Evolutionary conservation across 1,284 basidiomycete genomes (phyloP), one percentile per base, ranked within the genome.

Genomic region (Ustilago cynodontis): DNA sequence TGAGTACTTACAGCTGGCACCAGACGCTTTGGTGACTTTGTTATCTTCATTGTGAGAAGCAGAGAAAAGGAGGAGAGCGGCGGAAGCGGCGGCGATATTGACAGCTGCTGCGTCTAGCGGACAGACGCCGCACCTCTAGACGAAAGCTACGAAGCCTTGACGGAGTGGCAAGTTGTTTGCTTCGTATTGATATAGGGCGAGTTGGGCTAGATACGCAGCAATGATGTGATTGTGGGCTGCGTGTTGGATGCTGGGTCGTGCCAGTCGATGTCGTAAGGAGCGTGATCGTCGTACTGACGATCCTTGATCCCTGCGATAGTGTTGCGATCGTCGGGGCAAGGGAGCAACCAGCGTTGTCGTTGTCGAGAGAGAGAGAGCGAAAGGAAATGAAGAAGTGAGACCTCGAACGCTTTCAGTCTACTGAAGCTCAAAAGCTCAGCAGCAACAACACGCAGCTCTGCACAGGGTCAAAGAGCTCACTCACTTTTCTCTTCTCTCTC

Each of bases 1-100:
- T 20, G 20, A 1, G 49, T 16, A 78, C 80, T 82, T 64, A 82
- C 81, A 33, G 82, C 80, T 39, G 80, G 72, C 16, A 82, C 81
- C 41, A 84, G 77, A 59, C 82, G 71, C 74, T 84, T 85, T 18
- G 83, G 83, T 64, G 72, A 71, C 72, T 81, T 85, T 63, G 83
- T 85, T 76, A 85, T 85, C 79, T 84, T 85, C 84, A 85, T 85
- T 13, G 20, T 65, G 5, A 31, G 14, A 7, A 26, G 3, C 20
- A 7, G 11, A n/a, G n/a, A 29, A 20, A 13, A 43, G 5, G 52
- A 50, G 20, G 52, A 50, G 20, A 31, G 49, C 53, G 43, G 50
- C 59, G 28, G 43, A 26, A 28, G 47, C 58, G 37, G 43, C 33
- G 50, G 50, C 63, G 22, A 35, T 13, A 9, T 9, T 24, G 13